Percentiles rank a stretch among this genome's conserved stretches.
These are phyloP conservation scores for Globisporangium lucens DNA, from an alignment of 352 stramenopile genomes.

Conservation along the genomic window DNA sequence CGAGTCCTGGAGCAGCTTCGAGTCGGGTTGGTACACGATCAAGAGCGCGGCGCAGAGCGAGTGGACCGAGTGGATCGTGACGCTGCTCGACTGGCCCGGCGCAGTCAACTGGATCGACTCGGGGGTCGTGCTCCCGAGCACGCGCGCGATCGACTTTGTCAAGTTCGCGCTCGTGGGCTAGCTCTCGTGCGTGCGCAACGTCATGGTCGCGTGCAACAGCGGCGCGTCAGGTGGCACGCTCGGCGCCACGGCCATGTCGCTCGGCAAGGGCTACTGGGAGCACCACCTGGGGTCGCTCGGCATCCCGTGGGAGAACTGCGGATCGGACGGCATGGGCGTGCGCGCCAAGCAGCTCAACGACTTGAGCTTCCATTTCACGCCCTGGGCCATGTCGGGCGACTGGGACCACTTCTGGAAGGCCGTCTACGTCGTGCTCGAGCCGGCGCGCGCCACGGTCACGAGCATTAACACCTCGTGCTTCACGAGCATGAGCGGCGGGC, in stretches of 20 bases:
- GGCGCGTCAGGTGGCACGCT: not conserved
- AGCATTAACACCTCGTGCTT: conserved; percentile 4
- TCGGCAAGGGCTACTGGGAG: conserved; percentile 5
- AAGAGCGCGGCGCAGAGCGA: not conserved
- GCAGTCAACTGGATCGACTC: not conserved
- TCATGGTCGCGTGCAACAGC: conserved; percentile 3
- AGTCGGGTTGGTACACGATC: not conserved
- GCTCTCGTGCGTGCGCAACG: not conserved
- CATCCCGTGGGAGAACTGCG: conserved; percentile 13
- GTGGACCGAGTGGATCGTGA: not conserved
- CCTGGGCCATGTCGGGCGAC: conserved; percentile 3
- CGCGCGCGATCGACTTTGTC: not conserved
- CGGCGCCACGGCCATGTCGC: not conserved
- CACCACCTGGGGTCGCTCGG: conserved; percentile 1
- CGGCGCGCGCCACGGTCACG: not conserved
- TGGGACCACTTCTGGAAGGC: conserved; percentile 8
- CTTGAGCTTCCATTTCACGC: conserved; percentile 10
- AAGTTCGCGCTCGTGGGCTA: not conserved
- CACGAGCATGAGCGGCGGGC: not conserved
- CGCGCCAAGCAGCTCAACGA: conserved; percentile 5
- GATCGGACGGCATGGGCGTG: not conserved
- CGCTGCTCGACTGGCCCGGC: not conserved
- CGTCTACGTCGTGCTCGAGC: conserved; percentile 1
- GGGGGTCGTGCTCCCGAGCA: not conserved
- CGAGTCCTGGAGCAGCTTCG: not conserved